Evolutionary conservation across 106 monocot genomes (phyloP), one percentile per base, ranked within the genome.

Genomic region (Platanthera zijinensis): DNA sequence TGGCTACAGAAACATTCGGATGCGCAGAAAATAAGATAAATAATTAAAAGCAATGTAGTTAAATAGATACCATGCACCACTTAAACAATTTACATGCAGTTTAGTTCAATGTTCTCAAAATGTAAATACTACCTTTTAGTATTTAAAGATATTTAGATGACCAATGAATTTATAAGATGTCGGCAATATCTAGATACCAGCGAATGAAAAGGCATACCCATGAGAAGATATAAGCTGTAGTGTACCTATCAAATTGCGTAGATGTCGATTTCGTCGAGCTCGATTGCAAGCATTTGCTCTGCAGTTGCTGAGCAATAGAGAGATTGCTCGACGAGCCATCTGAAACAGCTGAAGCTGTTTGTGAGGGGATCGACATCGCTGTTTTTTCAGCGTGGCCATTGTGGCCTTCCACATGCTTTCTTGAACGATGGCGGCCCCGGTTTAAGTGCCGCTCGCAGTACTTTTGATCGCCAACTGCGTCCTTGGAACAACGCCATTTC

Each of bases 341-440:
- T 10, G 79, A 56, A 75, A 32, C 73, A 74, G 89, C 68, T 5
- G 76, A 45, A 52, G 79, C 76, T 15, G 86, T 14, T 50, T 84
- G 78, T 48, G 88, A 81, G 48, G 85, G 51, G 13, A 85, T 48
- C 8, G 87, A 57, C 79, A 90, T 72, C 5, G 48, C 87, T 51
- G 85, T 22, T 76, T 86, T 92, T 18, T 84, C 77, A 78, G 93
- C 84, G 75, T 87, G 90, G 93, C 90, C 89, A 80, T 82, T 78
- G 8, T 80, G 97, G 88, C 85, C 90, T 97, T 97, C 97, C 97
- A 97, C 97, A 94, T 86, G 97, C 97, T 97, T 97, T 97, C 94
- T 97, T 94, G 93, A 94, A 97, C 94, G 97, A 75, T 97, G 94
- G 85, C 97, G 94, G 86, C 93, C 97, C 5, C 97, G 80, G 84